Evolutionary conservation across 345 rosid species (phyloP).

Genomic region (Kandelia obovata): DNA sequence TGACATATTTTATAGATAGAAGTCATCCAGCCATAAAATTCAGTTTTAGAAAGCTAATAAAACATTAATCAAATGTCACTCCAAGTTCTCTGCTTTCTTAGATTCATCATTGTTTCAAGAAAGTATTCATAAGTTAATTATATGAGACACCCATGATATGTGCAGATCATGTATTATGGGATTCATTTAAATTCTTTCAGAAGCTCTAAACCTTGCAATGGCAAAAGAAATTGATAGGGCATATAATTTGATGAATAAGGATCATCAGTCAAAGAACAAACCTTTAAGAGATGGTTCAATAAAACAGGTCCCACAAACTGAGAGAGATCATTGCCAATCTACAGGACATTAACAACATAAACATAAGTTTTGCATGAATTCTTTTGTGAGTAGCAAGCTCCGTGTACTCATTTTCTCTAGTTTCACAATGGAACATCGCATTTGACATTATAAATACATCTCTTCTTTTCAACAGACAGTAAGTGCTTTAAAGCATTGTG

Average conservation of each 20-base stretch:
- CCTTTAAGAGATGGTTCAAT: conserved; percentile 30
- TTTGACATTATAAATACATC: no score
- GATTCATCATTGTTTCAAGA: no score
- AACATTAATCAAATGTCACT: no score
- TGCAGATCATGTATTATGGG: no score
- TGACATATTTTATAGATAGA: no score
- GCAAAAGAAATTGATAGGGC: neutral
- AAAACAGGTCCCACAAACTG: conserved; percentile 30
- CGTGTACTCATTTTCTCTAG: neutral
- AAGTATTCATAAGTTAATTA: no score
- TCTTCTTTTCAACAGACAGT: no score
- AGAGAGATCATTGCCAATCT: conserved; percentile 38
- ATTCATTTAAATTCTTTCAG: neutral
- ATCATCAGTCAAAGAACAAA: conserved; percentile 1
- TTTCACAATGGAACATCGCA: neutral
- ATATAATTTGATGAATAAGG: neutral
- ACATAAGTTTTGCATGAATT: conserved; percentile 13
- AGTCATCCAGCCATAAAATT: no score
- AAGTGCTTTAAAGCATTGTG: no score
- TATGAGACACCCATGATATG: no score
- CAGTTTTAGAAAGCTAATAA: no score
- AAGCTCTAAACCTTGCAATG: neutral
- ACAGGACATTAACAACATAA: conserved; percentile 35
- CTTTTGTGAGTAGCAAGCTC: conserved; percentile 13
- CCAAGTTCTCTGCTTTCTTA: no score